Evolutionary conservation across 805 yeast species (phyloP).

Genomic region (Hanseniaspora guilliermondii): DNA sequence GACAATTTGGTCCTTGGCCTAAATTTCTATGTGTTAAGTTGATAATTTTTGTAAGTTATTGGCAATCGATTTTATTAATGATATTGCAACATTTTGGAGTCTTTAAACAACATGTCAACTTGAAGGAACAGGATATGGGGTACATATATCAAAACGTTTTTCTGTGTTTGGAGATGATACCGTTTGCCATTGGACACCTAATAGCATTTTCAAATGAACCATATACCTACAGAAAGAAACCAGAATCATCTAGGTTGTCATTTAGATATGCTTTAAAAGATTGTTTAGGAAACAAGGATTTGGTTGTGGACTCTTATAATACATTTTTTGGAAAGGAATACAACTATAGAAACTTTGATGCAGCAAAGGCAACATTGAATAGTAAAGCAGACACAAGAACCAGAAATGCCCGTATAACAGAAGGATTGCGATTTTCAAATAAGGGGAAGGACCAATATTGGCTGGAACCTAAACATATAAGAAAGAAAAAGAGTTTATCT

Average conservation of each 20-base stretch:
- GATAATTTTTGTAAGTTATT: constrained; percentile 92
- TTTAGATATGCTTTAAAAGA: constrained; percentile 59
- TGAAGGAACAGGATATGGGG: constrained; percentile 33
- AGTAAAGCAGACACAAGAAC: constrained; percentile 58
- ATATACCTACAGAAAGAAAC: constrained; percentile 47
- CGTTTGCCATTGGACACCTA: constrained; percentile 83
- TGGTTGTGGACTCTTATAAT: constrained; percentile 60
- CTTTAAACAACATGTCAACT: constrained; percentile 23
- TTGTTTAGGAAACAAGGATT: constrained; percentile 63
- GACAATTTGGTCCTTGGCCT: constrained; percentile 76
- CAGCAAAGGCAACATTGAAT: constrained; percentile 50
- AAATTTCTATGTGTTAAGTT: constrained; percentile 86
- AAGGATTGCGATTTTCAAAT: constrained; percentile 69
- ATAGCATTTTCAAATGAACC: constrained; percentile 68
- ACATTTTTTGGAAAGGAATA: constrained; percentile 63
- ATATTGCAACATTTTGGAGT: constrained; percentile 40
- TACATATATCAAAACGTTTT: constrained; percentile 62
- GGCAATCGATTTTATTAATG: constrained; percentile 73
- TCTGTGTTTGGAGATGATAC: constrained; percentile 70
- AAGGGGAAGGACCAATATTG: constrained; percentile 78
- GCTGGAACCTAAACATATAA: constrained; percentile 30
- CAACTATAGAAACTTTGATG: constrained; percentile 71
- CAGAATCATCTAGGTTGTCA: constrained; percentile 57
- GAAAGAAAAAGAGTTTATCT: background rate
- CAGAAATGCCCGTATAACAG: constrained; percentile 55